Conservation (phyloP, 169 alveolate species). For the Toxoplasma gondii region DNA sequence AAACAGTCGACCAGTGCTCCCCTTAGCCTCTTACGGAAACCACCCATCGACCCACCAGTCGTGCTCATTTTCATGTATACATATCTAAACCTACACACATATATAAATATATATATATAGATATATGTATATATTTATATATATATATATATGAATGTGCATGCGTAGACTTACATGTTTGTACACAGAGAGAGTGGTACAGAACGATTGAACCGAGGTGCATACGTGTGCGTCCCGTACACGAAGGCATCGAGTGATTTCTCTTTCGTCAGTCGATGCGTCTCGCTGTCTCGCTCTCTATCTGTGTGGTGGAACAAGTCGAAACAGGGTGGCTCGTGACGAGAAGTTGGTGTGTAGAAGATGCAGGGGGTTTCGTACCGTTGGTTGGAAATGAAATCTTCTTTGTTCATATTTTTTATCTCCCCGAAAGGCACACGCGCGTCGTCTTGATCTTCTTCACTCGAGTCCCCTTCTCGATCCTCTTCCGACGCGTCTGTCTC, state of each 20-base stretch:
- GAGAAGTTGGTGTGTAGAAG: no score
- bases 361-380: background rate
- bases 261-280: no score
- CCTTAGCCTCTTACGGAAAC: background rate
- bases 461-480: slow-evolving; percentile 74
- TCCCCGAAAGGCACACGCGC: slow-evolving; percentile 44
- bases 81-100: background rate
- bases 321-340: no score
- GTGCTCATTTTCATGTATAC: background rate
- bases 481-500: slow-evolving; percentile 88
- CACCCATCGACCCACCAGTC: background rate
- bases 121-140: background rate
- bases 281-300: no score
- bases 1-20: no score
- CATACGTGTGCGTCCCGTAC: no score
- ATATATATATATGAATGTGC: background rate
- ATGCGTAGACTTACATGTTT: no score
- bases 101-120: slow-evolving; percentile 19
- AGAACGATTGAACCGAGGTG: no score
- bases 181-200: no score
- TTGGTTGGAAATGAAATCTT: background rate
- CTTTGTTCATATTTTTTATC: background rate
- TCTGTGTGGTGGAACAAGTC: no score
- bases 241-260: no score
- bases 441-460: slow-evolving; percentile 31